Evolutionary conservation across 352 stramenopile species (phyloP).

Genomic region (Thalassiosira delicatula): DNA sequence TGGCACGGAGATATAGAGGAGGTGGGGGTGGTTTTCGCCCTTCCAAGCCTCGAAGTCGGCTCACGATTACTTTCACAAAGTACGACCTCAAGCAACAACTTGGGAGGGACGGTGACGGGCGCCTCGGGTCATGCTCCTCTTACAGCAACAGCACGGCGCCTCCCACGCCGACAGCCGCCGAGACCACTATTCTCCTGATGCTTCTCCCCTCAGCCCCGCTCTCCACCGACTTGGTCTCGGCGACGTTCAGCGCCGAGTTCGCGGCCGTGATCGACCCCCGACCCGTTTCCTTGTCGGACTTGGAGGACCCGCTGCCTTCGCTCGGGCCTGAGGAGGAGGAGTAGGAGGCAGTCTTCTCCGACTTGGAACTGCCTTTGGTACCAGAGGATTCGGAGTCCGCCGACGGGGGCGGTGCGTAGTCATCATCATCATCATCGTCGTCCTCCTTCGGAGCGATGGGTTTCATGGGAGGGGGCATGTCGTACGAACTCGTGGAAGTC

Average conservation of each 20-base stretch:
- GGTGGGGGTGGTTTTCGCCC: too few species aligned
- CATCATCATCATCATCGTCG: too few species aligned
- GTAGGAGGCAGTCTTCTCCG: background rate
- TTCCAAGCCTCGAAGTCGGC: background rate
- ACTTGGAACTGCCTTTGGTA: background rate
- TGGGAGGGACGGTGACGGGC: too few species aligned
- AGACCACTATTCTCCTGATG: background rate
- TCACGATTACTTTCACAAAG: background rate
- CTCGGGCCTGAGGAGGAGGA: background rate
- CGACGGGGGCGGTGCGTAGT: too few species aligned
- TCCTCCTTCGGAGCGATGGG: too few species aligned
- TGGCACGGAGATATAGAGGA: too few species aligned
- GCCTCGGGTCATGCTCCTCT: background rate
- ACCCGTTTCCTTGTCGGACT: background rate
- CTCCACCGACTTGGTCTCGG: background rate
- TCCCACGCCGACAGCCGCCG: background rate
- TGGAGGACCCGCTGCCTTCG: background rate
- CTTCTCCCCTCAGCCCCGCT: background rate
- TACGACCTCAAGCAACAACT: background rate
- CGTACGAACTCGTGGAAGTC: too few species aligned
- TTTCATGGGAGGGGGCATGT: too few species aligned
- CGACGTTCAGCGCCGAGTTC: too few species aligned
- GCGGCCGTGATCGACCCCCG: background rate
- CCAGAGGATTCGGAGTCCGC: too few species aligned
- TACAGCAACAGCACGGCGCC: background rate